These are phyloP conservation scores for Malus hybrid DNA, from an alignment of 331 rosid species.

Conservation along the genomic window DNA sequence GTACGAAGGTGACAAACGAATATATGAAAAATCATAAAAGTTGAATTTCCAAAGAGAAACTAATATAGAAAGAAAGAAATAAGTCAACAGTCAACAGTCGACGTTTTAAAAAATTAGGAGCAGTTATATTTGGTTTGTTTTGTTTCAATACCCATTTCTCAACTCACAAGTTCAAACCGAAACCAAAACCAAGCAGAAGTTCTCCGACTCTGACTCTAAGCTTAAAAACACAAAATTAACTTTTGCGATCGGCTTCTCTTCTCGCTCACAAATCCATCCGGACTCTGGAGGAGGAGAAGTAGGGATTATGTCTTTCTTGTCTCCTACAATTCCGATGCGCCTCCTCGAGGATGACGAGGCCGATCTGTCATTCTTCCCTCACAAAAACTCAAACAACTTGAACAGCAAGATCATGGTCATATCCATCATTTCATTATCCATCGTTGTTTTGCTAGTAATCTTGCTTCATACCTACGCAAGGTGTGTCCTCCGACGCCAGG, in stretches of 20 bases:
- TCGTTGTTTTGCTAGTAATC: constrained; percentile 46
- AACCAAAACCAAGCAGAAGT: background rate
- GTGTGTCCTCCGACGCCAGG: constrained; percentile 48
- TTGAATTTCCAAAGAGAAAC: background rate
- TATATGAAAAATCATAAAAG: background rate
- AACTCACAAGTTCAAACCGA: background rate
- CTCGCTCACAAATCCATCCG: background rate
- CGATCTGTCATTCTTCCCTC: fast-evolving
- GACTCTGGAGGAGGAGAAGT: background rate
- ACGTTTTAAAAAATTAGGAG: background rate
- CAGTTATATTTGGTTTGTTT: background rate
- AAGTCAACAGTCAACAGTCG: constrained; percentile 18
- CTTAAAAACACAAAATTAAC: background rate
- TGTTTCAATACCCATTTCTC: background rate
- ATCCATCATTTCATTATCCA: constrained; percentile 49
- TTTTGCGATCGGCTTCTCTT: background rate
- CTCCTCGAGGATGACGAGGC: background rate
- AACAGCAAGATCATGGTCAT: constrained; percentile 52
- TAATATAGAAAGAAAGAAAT: background rate
- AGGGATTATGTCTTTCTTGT: background rate
- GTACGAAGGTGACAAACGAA: too few species aligned
- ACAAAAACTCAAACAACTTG: background rate
- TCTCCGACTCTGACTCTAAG: background rate
- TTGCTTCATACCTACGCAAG: constrained; percentile 76
- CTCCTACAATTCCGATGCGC: background rate